phyloP scores from a whole-genome alignment of 2,329 filamentous ascomycete genomes.

The Biscogniauxia sp. region DNA sequence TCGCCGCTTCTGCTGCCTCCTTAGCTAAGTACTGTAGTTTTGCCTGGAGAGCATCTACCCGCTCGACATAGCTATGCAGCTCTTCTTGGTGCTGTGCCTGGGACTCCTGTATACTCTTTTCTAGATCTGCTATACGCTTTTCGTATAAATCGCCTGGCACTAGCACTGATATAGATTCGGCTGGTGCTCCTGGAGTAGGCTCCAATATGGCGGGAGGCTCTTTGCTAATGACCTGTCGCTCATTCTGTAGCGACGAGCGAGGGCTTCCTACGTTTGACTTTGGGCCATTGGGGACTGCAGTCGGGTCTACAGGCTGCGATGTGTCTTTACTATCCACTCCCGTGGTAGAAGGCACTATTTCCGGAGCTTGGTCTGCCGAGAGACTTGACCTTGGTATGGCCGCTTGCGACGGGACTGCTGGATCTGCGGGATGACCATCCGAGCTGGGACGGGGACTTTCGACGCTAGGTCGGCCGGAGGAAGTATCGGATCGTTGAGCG shows the following conservation, averaged over 20 bases:
- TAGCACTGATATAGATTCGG: slow-evolving; percentile 3
- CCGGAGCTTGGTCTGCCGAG: slow-evolving; percentile 17
- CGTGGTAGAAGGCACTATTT: background rate
- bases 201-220: background rate
- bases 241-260: slow-evolving; percentile 17
- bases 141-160: slow-evolving; percentile 37
- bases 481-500: slow-evolving; percentile 43
- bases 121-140: slow-evolving; percentile 37
- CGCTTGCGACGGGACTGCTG: slow-evolving; percentile 6
- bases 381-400: slow-evolving; percentile 18
- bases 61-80: slow-evolving; percentile 77
- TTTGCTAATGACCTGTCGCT: slow-evolving; percentile 1
- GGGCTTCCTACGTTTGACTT: slow-evolving; percentile 7
- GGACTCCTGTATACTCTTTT: slow-evolving; percentile 35
- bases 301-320: background rate
- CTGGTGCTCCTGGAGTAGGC: background rate
- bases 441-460: slow-evolving; percentile 43
- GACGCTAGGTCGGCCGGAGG: slow-evolving; percentile 41
- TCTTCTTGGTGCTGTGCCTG: slow-evolving; percentile 72
- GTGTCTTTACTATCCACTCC: slow-evolving; percentile 1
- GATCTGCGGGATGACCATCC: slow-evolving; percentile 30
- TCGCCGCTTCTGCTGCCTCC: slow-evolving; percentile 73
- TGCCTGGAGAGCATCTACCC: slow-evolving; percentile 86
- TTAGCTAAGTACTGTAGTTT: slow-evolving; percentile 87
- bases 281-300: slow-evolving; percentile 3